Base-by-base conservation (phyloP, 768 basidiomycete species). In the Amanita rubescens region DNA sequence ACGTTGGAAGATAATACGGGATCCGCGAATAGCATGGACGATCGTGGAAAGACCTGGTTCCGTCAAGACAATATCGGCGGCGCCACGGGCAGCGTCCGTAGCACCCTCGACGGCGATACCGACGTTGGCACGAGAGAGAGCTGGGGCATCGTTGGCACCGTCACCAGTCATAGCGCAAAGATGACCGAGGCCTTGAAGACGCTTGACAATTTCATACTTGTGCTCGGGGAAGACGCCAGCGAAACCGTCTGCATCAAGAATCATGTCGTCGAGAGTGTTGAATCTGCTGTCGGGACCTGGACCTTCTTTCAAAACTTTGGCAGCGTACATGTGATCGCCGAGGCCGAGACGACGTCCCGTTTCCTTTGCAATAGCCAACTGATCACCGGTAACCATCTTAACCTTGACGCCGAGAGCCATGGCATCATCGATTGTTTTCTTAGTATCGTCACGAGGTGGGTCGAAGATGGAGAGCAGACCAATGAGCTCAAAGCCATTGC, bases 381-480 rank as follows among this genome's bases (percentile, higher is more conserved):
- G 95, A 69, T 98, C 95, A 78, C 95, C 95, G n/a, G 95, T 98
- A 57, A 97, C 95, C 95, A 98, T 98, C 87, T 98, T 98, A 69
- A 98, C 94, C 68, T 86, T 88, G 63, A 98, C 94, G 70, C 95
- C 95, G 66, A 97, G 91, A 54, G 86, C 85, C 54, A 93, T 76
- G 50, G 95, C 94, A 69, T 98, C 94, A 64, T 97, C 94, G 66
- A 98, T 97, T 17, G 95, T 98, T 74, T 96, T 90, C 77, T 98
- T 96, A 71, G 95, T 98, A 67, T 98, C 95, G 1, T 89, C 88
- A 71, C 95, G 93, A 58, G 95, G 95, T 57, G 94, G 94, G 67
- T 97, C 94, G 72, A 91, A 97, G 76, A 98, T 98, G 63, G 94
- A 84, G 53, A 98, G 85, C 24, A 98, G 85, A 75, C 95, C 95